Conservation (phyloP, 352 stramenopile genomes). For the Phytophthora melonis region DNA sequence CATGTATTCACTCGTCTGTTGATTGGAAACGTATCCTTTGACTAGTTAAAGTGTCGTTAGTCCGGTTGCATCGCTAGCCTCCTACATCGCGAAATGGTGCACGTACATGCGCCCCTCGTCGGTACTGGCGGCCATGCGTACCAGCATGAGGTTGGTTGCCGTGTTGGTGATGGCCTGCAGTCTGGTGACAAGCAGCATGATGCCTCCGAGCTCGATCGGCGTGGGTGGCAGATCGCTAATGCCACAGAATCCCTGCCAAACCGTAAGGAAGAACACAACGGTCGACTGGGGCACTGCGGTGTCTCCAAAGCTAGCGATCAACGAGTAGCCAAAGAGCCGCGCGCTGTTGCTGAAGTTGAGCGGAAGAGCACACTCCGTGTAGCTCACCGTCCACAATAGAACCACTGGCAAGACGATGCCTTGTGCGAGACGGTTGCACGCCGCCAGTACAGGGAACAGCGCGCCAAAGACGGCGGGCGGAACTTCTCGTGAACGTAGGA, state of each 20-base stretch:
- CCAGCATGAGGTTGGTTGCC: slow-evolving; percentile 65
- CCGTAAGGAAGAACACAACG: slow-evolving; percentile 68
- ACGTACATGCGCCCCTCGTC: slow-evolving; percentile 52
- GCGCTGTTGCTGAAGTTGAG: slow-evolving; percentile 42
- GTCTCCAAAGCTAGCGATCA: slow-evolving; percentile 59
- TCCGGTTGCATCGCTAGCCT: no score
- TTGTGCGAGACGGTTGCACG: slow-evolving; percentile 62
- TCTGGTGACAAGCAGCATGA: slow-evolving; percentile 58
- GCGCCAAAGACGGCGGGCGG: slow-evolving; percentile 61
- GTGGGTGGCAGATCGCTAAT: slow-evolving; percentile 54
- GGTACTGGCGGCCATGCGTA: slow-evolving; percentile 63
- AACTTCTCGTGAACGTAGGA: slow-evolving; percentile 60
- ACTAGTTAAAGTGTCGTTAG: no score
- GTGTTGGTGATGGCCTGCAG: slow-evolving; percentile 57
- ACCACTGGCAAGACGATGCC: slow-evolving; percentile 53
- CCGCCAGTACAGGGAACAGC: slow-evolving; percentile 66
- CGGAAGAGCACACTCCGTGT: slow-evolving; percentile 55
- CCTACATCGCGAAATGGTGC: slow-evolving; percentile 32
- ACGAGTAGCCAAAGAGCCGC: slow-evolving; percentile 56
- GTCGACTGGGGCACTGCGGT: slow-evolving; percentile 48
- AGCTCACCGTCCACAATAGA: slow-evolving; percentile 60
- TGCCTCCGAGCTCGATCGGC: slow-evolving; percentile 48
- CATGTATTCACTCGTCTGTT: no score
- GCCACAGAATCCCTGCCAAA: slow-evolving; percentile 61
- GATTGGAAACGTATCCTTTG: no score